Conservation (phyloP, 2,329 filamentous ascomycete species). For the Alternaria alternata region DNA sequence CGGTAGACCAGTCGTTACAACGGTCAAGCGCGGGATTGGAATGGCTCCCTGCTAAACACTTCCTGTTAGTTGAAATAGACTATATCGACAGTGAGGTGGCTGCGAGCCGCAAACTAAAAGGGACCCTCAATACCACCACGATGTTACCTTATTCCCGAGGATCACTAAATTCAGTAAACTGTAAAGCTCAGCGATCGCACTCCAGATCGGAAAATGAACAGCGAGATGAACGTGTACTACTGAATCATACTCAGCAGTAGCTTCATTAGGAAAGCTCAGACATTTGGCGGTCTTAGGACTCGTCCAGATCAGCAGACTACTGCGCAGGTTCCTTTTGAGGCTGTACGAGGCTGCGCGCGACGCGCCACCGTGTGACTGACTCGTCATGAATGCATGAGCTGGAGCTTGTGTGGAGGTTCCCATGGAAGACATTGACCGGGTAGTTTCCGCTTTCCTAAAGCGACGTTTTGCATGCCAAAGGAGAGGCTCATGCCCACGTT, state of each 20-base stretch:
- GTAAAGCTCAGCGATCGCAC: not conserved
- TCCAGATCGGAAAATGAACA: not conserved
- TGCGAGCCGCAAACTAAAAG: not conserved
- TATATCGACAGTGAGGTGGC: not conserved
- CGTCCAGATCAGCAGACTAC: not conserved
- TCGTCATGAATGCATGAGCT: conserved; percentile 3
- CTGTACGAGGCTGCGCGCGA: conserved; percentile 1
- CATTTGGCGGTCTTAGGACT: conserved; percentile 1
- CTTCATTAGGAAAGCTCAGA: not conserved
- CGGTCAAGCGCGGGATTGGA: not conserved
- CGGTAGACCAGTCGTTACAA: conserved; percentile 10
- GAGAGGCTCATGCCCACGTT: not conserved
- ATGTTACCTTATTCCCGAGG: not conserved
- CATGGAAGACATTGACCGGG: not conserved
- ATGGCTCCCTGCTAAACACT: conserved; percentile 1
- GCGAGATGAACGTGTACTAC: conserved; percentile 1
- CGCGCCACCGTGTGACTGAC: not conserved
- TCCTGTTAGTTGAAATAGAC: not conserved
- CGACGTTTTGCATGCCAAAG: not conserved
- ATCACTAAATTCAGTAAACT: not conserved
- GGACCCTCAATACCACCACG: not conserved
- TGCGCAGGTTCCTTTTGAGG: not conserved
- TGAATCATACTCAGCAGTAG: conserved; percentile 2
- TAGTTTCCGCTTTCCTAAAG: not conserved
- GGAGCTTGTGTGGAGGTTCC: not conserved